A percentile compares a stretch with the other conserved stretches of the same genome.
phyloP scores from a whole-genome alignment of 2,329 filamentous ascomycete species.

The Venturia pyrina region DNA sequence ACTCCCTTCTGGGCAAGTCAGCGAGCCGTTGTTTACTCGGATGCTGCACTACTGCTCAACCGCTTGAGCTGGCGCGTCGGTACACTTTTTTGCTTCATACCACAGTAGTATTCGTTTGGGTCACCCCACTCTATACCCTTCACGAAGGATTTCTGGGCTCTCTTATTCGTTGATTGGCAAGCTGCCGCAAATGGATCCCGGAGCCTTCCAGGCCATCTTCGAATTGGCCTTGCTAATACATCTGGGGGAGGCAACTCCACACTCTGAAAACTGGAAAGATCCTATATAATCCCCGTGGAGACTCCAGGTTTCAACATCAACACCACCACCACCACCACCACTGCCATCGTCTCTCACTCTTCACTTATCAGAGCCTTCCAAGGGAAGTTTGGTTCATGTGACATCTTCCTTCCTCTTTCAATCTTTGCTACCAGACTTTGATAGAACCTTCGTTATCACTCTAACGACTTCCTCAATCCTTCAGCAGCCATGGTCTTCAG shows the following conservation, averaged over 20 bases:
- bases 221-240: neutral
- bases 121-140: neutral
- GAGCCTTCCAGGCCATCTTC: neutral
- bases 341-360: neutral
- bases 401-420: neutral
- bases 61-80: no score
- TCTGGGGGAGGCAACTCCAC: neutral
- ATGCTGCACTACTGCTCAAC: neutral
- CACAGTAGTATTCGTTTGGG: no score
- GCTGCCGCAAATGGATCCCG: neutral
- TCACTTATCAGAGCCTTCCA: neutral
- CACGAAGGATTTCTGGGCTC: neutral
- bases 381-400: neutral
- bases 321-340: neutral
- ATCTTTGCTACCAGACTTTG: neutral
- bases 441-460: neutral
- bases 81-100: no score
- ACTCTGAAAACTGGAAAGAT: neutral
- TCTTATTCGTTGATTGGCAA: neutral
- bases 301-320: neutral
- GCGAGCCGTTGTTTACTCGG: neutral
- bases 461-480: neutral
- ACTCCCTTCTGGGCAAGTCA: neutral
- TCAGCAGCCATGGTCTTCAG: conserved; percentile 13
- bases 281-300: neutral